Evolutionary conservation across 805 yeast genomes (phyloP), one percentile per base, ranked within the genome.

Genomic region (Naumovozyma castellii): DNA sequence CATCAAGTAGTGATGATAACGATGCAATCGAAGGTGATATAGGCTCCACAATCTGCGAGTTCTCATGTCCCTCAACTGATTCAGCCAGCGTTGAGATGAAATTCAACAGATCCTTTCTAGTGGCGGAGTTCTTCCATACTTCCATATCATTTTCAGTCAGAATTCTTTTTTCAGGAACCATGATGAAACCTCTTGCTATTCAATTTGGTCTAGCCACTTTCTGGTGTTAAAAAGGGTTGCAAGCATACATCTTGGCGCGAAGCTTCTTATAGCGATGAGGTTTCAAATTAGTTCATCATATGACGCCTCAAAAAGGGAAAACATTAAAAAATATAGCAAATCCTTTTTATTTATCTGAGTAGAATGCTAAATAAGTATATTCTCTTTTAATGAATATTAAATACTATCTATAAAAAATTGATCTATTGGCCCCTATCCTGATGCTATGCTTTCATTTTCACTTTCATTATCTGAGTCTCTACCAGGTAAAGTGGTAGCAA

Each of bases 41-140:
- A 0, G 64, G 59, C 32, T 71, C 67, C 1, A 47, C 47, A 22
- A 66, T 67, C 28, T 69, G 73, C 36, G 76, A 75, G 34, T 79
- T 70, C 14, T 75, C 66, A 35, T 57, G 64, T 9, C 90, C 94
- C 16, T 55, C 61, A 1, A 85, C 90, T 17, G 87, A 69, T 1
- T 63, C 61, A 34, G 86, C 86, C 32, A 90, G 64, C 1, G 61
- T 59, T 15, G 58, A 59, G 1, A 87, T 68, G 52, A 84, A 87
- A 0, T 51, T 54, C 3, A 82, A 44, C 1, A 90, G 47, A 3
- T 65, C 67, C 0, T 57, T 46, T 53, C 75, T 75, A 0, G 82
- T 71, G 2, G 58, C 46, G 5, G 85, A 74, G 0, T 46, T 57
- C 13, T 61, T 54, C 79, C 94, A 90, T 39, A 65, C 55, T 9